These are phyloP conservation scores for Alternaria gaisen DNA, from an alignment of 2,329 filamentous ascomycete species.

Conservation along the genomic window DNA sequence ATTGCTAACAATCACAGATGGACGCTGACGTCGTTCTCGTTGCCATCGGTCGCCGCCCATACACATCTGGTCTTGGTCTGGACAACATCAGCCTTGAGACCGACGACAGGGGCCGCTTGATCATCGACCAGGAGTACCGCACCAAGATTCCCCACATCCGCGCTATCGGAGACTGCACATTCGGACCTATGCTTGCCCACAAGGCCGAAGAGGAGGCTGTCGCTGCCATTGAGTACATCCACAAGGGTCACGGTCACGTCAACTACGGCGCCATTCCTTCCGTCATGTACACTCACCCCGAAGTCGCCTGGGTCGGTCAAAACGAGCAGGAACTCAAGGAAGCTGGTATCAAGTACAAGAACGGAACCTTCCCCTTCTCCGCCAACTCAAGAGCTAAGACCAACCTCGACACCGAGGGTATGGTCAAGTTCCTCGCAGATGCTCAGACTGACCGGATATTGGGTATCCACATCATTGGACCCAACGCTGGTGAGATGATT, in stretches of 20 bases:
- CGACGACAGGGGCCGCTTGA: slow-evolving; percentile 91
- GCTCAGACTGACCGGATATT: slow-evolving; percentile 95
- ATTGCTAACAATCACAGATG: slow-evolving; percentile 64
- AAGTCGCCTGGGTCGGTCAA: slow-evolving; percentile 98
- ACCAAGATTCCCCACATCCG: slow-evolving; percentile 98
- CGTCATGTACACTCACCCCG: slow-evolving; percentile 99
- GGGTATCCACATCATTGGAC: slow-evolving; percentile 94
- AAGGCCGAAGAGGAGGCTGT: slow-evolving; percentile 99
- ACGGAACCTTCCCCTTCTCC: slow-evolving; percentile 95
- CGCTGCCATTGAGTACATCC: slow-evolving; percentile 94
- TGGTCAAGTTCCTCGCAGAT: slow-evolving; percentile 97
- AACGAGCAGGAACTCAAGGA: slow-evolving; percentile 96
- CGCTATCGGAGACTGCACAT: slow-evolving; percentile 94
- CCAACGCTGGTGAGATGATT: slow-evolving; percentile 99
- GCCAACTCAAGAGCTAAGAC: slow-evolving; percentile 99
- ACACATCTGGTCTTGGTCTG: slow-evolving; percentile 88
- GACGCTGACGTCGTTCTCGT: slow-evolving; percentile 96
- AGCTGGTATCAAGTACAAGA: slow-evolving; percentile 87
- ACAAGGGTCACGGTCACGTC: slow-evolving; percentile 97
- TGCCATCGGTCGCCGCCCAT: slow-evolving; percentile 94
- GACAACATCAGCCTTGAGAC: slow-evolving; percentile 93
- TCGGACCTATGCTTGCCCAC: slow-evolving; percentile 98
- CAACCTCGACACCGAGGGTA: slow-evolving; percentile 92
- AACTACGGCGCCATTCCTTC: slow-evolving; percentile 98
- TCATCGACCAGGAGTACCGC: slow-evolving; percentile 98